These are phyloP conservation scores for Pseudocercospora fijiensis DNA, from an alignment of 2,329 filamentous ascomycete species.

Conservation along the genomic window DNA sequence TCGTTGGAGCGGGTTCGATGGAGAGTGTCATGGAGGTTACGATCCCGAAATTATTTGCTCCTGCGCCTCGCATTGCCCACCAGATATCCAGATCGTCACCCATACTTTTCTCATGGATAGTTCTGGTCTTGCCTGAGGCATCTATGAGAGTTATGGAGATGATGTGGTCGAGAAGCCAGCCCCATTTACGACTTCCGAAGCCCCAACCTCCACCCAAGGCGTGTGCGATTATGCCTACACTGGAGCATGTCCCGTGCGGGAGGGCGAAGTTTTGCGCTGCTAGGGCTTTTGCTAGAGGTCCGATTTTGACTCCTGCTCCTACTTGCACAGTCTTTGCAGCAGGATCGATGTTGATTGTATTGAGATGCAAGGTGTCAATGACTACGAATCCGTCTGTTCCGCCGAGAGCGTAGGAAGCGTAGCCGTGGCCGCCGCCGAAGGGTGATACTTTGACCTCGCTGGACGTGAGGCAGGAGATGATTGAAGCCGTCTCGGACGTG, in stretches of 20 bases:
- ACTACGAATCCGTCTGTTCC: slow-evolving; percentile 23
- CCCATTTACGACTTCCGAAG: slow-evolving; percentile 20
- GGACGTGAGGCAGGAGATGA: slow-evolving; percentile 14
- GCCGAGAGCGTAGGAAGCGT: slow-evolving; percentile 24
- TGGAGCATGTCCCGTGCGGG: slow-evolving; percentile 22
- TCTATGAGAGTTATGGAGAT: slow-evolving; percentile 16
- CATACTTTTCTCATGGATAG: neutral
- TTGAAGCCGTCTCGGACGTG: slow-evolving; percentile 13
- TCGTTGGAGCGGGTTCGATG: slow-evolving; percentile 12
- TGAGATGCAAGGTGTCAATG: slow-evolving; percentile 13
- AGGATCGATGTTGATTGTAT: slow-evolving; percentile 13
- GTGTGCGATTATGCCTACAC: slow-evolving; percentile 19
- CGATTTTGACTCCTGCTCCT: slow-evolving; percentile 14
- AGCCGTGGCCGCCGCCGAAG: slow-evolving; percentile 25
- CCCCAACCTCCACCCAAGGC: slow-evolving; percentile 24
- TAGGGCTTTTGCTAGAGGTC: slow-evolving; percentile 15
- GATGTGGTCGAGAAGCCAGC: slow-evolving; percentile 23
- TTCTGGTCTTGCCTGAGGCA: slow-evolving; percentile 12
- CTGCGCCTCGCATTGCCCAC: slow-evolving; percentile 23
- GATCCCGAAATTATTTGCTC: slow-evolving; percentile 24
- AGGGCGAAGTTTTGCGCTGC: slow-evolving; percentile 17
- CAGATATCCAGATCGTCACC: slow-evolving; percentile 19
- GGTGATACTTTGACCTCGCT: slow-evolving; percentile 15
- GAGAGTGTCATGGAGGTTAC: slow-evolving; percentile 16
- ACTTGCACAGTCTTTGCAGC: slow-evolving; percentile 13